Conservation (phyloP, 768 basidiomycete species). For the Tricholoma sp. region DNA sequence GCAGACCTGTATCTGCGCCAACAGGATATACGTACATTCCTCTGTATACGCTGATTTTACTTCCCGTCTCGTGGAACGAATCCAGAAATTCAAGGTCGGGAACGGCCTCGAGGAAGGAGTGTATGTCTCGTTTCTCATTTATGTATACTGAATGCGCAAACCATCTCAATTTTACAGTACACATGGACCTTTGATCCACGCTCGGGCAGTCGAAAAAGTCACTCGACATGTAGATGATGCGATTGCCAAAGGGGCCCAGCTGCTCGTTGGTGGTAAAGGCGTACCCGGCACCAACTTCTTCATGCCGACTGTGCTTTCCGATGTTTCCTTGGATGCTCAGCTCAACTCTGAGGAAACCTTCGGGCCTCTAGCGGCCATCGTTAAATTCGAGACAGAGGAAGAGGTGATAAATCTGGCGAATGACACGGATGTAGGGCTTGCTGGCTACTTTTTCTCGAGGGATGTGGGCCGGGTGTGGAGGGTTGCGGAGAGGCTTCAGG, state of each 20-base stretch:
- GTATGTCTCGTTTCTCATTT: constrained; percentile 37
- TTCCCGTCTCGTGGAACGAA: constrained; percentile 75
- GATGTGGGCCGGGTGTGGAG: constrained; percentile 91
- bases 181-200: constrained; percentile 93
- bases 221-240: constrained; percentile 85
- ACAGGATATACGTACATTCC: constrained; percentile 91
- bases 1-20: constrained; percentile 86
- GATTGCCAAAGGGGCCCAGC: constrained; percentile 74
- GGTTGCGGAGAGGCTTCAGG: constrained; percentile 91
- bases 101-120: constrained; percentile 75
- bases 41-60: constrained; percentile 91
- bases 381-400: constrained; percentile 90
- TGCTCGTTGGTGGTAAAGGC: constrained; percentile 85
- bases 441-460: constrained; percentile 87
- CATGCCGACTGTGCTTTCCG: constrained; percentile 82
- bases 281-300: constrained; percentile 64
- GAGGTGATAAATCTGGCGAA: constrained; percentile 88
- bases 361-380: constrained; percentile 84
- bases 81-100: constrained; percentile 82
- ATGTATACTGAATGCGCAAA: neutral
- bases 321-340: constrained; percentile 66
- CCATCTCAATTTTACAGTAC: constrained; percentile 45
- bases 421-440: constrained; percentile 75
- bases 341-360: constrained; percentile 89
- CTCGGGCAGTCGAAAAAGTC: constrained; percentile 82